A percentile compares a stretch with the other conserved stretches of the same genome.
Evolutionary conservation across 164 flowering plant genomes (phyloP).

Genomic region (Dillenia suffruticosa): DNA sequence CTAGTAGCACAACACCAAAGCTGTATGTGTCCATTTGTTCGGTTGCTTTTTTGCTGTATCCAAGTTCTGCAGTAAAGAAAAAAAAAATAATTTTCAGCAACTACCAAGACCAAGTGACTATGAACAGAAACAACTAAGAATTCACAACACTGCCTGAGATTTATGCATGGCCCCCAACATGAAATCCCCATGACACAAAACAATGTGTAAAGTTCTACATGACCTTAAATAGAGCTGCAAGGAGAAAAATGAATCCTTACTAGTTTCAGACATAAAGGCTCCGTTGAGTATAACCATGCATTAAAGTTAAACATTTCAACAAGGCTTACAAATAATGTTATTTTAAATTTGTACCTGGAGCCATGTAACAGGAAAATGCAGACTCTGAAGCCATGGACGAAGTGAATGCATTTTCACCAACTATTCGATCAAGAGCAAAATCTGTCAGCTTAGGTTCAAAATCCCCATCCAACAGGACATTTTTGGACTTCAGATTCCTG

Average conservation of each 20-base stretch:
- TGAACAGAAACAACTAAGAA: background rate
- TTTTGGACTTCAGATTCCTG: slow-evolving; percentile 67
- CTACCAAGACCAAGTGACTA: background rate
- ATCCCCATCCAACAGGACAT: slow-evolving; percentile 66
- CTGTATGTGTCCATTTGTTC: slow-evolving; percentile 76
- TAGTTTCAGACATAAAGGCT: no score
- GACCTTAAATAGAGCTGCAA: no score
- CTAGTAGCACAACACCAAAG: slow-evolving; percentile 75
- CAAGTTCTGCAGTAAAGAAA: slow-evolving; percentile 40
- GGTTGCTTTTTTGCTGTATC: slow-evolving; percentile 55
- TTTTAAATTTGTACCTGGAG: slow-evolving; percentile 55
- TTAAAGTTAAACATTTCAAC: background rate
- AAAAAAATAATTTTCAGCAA: background rate
- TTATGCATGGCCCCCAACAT: no score
- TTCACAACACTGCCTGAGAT: background rate
- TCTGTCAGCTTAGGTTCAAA: slow-evolving; percentile 73
- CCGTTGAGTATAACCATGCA: background rate
- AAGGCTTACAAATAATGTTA: background rate
- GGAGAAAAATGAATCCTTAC: no score
- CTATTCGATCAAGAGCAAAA: slow-evolving; percentile 61
- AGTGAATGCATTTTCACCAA: slow-evolving; percentile 58
- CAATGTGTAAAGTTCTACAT: no score
- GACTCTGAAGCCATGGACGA: slow-evolving; percentile 43
- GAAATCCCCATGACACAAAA: no score
- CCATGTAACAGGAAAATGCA: slow-evolving; percentile 44